Percentiles rank a stretch among this genome's conserved stretches.
Evolutionary conservation across 768 basidiomycete genomes (phyloP).

Genomic region (Russula sp.): DNA sequence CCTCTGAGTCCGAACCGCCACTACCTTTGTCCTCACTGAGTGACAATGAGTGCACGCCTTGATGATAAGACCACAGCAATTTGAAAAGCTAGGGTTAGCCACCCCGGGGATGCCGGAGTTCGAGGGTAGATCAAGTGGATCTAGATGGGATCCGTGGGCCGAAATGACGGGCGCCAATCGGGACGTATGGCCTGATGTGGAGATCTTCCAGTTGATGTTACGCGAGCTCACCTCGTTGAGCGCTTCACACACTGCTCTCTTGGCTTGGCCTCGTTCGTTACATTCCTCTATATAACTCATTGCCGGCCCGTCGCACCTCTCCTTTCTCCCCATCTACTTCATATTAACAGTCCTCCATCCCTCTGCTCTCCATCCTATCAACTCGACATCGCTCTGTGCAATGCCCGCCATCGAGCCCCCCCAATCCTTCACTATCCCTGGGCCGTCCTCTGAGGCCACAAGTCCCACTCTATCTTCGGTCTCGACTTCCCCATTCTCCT

Average conservation of each 20-base stretch:
- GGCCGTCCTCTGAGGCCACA: constrained; percentile 3
- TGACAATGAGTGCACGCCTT: no score
- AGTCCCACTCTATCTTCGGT: background rate
- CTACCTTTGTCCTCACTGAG: no score
- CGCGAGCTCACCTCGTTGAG: constrained; percentile 20
- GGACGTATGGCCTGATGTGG: constrained; percentile 16
- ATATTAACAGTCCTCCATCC: background rate
- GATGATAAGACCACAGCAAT: no score
- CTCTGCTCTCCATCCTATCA: constrained; percentile 14
- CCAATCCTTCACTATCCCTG: background rate
- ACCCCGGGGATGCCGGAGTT: no score
- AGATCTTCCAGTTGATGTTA: background rate
- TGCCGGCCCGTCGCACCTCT: constrained; percentile 4
- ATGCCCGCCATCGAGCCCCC: constrained; percentile 6
- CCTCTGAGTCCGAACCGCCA: no score
- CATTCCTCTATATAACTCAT: constrained; percentile 13
- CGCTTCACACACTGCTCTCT: no score
- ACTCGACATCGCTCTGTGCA: constrained; percentile 18
- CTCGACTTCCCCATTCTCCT: background rate
- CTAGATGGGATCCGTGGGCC: background rate
- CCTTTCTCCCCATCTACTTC: background rate
- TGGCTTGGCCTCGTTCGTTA: background rate
- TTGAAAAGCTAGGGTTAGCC: no score
- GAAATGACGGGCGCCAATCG: background rate
- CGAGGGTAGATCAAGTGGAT: no score